These are phyloP conservation scores for Taiozyma sp. DNA, from an alignment of 1,139 yeast species.

Conservation along the genomic window DNA sequence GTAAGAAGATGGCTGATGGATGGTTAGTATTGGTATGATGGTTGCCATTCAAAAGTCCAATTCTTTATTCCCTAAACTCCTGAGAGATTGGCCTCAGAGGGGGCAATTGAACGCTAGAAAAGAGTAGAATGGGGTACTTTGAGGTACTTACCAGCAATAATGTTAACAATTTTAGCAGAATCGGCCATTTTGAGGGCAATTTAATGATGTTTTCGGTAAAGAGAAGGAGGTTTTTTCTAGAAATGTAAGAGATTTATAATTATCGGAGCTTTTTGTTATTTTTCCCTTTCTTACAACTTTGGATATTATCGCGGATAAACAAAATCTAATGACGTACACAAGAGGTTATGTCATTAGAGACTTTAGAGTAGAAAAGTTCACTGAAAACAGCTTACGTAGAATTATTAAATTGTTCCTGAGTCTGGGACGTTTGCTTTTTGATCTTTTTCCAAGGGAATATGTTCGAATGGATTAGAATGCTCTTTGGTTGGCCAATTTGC, in stretches of 20 bases:
- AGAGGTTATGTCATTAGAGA: too few relatives aligned
- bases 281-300: too few relatives aligned
- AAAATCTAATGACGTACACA: too few relatives aligned
- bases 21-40: background rate
- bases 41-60: background rate
- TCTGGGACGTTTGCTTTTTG: too few relatives aligned
- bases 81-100: background rate
- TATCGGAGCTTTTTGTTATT: background rate
- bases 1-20: slow-evolving; percentile 49
- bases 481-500: too few relatives aligned
- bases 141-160: slow-evolving; percentile 30
- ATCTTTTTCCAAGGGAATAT: too few relatives aligned
- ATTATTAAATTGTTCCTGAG: too few relatives aligned
- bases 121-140: background rate
- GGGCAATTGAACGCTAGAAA: background rate
- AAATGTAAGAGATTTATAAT: background rate
- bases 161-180: slow-evolving; percentile 30
- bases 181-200: slow-evolving; percentile 25
- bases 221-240: background rate
- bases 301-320: too few relatives aligned
- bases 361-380: too few relatives aligned
- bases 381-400: too few relatives aligned
- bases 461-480: too few relatives aligned
- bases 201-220: background rate
- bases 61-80: background rate